Conservation (phyloP, 331 rosid genomes). For the Spiraea crenata region DNA sequence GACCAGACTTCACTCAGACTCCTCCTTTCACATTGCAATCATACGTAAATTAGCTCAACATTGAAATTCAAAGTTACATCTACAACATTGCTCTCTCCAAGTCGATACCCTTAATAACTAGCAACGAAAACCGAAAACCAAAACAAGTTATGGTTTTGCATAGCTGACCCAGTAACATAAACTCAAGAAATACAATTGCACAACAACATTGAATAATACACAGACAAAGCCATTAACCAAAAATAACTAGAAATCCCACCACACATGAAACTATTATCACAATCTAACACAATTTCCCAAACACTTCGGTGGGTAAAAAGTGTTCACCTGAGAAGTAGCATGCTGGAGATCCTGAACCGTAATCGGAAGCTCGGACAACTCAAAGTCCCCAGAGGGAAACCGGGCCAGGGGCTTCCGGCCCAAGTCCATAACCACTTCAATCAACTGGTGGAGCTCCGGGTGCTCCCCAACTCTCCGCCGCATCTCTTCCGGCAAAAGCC, state of each 20-base stretch:
- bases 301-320: conserved; percentile 17
- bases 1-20: not conserved
- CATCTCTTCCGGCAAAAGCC: conserved; percentile 79
- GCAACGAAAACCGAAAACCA: not conserved
- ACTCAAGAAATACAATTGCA: not conserved
- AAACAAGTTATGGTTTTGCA: not conserved
- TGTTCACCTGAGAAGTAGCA: conserved; percentile 79
- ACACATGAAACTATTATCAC: not conserved
- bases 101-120: not conserved
- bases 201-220: not conserved
- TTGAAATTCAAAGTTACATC: not conserved
- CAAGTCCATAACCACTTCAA: conserved; percentile 92
- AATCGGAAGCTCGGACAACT: conserved; percentile 62
- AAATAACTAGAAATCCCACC: not conserved
- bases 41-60: no score
- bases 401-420: conserved; percentile 92
- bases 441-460: conserved; percentile 59
- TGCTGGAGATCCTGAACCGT: conserved; percentile 66
- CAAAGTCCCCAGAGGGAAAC: conserved; percentile 82
- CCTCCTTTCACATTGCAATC: conserved; percentile 4
- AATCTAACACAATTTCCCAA: conserved; percentile 17
- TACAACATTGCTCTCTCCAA: not conserved
- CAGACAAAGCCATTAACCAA: conserved; percentile 4
- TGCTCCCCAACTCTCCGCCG: conserved; percentile 68
- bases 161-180: not conserved